These are phyloP conservation scores for Cryptococcus hybrid DNA, from an alignment of 1,284 basidiomycete species.

Conservation along the genomic window DNA sequence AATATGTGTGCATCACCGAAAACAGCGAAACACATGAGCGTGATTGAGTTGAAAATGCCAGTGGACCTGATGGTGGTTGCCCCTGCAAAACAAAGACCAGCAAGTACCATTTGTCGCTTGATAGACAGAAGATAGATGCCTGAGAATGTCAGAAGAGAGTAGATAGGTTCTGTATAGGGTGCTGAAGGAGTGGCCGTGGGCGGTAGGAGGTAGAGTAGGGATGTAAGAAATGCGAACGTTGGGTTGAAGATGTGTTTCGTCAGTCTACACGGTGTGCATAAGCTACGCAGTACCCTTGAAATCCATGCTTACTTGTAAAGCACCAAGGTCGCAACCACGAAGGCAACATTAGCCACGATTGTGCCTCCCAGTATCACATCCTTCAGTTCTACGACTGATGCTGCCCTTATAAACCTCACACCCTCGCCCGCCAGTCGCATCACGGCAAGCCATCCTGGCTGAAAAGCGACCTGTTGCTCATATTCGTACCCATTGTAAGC, in stretches of 20 bases:
- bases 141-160: constrained; percentile 71
- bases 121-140: constrained; percentile 54
- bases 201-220: constrained; percentile 70
- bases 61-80: constrained; percentile 77
- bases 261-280: constrained; percentile 30
- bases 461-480: constrained; percentile 87
- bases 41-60: constrained; percentile 61
- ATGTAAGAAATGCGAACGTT: constrained; percentile 60
- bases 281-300: constrained; percentile 49
- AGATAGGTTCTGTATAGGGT: constrained; percentile 81
- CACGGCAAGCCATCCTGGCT: constrained; percentile 65
- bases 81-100: constrained; percentile 62
- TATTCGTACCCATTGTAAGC: constrained; percentile 62
- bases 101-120: constrained; percentile 54
- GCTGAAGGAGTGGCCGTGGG: constrained; percentile 78
- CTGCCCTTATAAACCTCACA: constrained; percentile 21
- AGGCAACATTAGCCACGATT: constrained; percentile 26
- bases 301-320: constrained; percentile 59
- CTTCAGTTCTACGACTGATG: constrained; percentile 6
- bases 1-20: no score
- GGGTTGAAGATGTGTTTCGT: constrained; percentile 37
- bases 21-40: no score
- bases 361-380: constrained; percentile 34
- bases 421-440: constrained; percentile 53
- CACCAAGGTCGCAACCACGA: constrained; percentile 51